phyloP scores from a whole-genome alignment of 768 basidiomycete genomes.

The Leccinum imitatum region DNA sequence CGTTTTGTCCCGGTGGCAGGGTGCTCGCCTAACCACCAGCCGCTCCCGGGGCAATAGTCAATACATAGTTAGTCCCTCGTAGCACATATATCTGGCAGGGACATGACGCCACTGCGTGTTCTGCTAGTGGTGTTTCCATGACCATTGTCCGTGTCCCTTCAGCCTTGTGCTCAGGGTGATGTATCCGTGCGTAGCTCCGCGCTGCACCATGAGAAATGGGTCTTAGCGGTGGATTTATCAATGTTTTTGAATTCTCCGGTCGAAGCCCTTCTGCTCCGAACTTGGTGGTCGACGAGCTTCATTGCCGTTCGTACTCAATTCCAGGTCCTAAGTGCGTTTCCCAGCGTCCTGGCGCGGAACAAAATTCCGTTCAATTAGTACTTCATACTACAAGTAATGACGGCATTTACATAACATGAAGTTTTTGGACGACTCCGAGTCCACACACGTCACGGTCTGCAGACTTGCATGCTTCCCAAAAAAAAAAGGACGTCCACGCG shows the following conservation, averaged over 20 bases:
- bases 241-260: background rate
- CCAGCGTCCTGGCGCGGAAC: conserved; percentile 5
- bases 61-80: conserved; percentile 1
- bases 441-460: background rate
- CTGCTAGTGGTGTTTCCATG: conserved; percentile 3
- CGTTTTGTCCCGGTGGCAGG: background rate
- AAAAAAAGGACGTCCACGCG: conserved; percentile 3
- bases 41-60: conserved; percentile 14
- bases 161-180: conserved; percentile 23
- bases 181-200: conserved; percentile 19
- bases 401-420: conserved; percentile 18
- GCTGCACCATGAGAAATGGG: conserved; percentile 20
- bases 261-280: background rate
- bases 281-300: background rate
- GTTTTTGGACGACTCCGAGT: background rate
- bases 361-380: conserved; percentile 7
- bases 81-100: conserved; percentile 8
- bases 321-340: conserved; percentile 2
- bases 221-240: conserved; percentile 1
- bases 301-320: conserved; percentile 1
- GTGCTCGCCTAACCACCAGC: background rate
- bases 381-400: conserved; percentile 12
- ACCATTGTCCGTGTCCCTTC: background rate
- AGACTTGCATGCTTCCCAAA: conserved; percentile 8
- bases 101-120: conserved; percentile 28